Evolutionary conservation across 148 eudicot species (phyloP).

Genomic region (Rheum nobile): DNA sequence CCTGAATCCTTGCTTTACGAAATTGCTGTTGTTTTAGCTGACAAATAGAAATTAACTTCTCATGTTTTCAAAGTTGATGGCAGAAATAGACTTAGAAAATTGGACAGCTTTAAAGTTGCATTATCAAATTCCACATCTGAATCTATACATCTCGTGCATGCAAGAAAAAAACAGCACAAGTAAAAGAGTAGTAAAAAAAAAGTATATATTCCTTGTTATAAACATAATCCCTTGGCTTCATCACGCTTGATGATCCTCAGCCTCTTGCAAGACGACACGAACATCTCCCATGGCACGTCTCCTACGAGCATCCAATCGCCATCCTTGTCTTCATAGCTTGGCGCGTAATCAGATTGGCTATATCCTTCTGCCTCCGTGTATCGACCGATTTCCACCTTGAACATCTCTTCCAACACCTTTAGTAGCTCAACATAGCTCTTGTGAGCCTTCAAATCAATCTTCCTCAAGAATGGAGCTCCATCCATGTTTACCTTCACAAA

Average conservation of each 20-base stretch:
- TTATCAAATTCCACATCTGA: background rate
- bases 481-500: slow-evolving; percentile 75
- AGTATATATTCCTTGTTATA: background rate
- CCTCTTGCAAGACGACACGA: slow-evolving; percentile 8
- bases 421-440: slow-evolving; percentile 41
- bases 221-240: slow-evolving; percentile 3
- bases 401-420: slow-evolving; percentile 44
- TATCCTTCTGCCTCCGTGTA: background rate
- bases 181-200: too few relatives aligned
- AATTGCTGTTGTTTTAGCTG: too few relatives aligned
- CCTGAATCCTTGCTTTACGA: too few relatives aligned
- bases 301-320: slow-evolving; percentile 77
- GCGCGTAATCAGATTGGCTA: slow-evolving; percentile 20
- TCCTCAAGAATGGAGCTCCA: slow-evolving; percentile 71
- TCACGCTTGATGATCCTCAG: slow-evolving; percentile 7
- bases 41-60: too few relatives aligned
- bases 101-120: too few relatives aligned
- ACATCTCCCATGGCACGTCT: slow-evolving; percentile 13
- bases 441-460: slow-evolving; percentile 50
- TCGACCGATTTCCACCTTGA: slow-evolving; percentile 38
- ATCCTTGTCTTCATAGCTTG: slow-evolving; percentile 55
- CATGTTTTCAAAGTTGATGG: too few relatives aligned
- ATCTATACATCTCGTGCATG: background rate
- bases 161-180: too few relatives aligned
- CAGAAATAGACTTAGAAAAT: too few relatives aligned